Percentiles rank a stretch among this genome's conserved stretches.
phyloP scores from a whole-genome alignment of 2,329 filamentous ascomycete genomes.

The Botrytis elliptica region DNA sequence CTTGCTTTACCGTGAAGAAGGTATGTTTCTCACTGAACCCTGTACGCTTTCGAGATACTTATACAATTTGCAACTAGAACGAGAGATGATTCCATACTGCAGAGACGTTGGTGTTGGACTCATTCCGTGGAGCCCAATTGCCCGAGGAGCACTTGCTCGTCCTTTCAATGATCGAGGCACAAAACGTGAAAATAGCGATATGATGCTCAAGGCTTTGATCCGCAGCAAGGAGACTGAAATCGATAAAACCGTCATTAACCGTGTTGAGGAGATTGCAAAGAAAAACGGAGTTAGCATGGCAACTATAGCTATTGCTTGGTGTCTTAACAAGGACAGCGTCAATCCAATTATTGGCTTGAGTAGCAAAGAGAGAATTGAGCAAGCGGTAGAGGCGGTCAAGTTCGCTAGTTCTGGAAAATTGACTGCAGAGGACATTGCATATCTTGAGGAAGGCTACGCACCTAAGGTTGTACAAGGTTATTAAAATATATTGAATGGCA shows the following conservation, averaged over 20 bases:
- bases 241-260: constrained; percentile 36
- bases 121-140: constrained; percentile 44
- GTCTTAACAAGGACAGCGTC: constrained; percentile 46
- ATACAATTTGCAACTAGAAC: constrained; percentile 35
- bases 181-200: constrained; percentile 31
- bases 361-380: constrained; percentile 53
- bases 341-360: constrained; percentile 56
- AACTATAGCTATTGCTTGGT: constrained; percentile 59
- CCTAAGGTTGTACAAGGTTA: constrained; percentile 38
- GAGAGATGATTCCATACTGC: constrained; percentile 42
- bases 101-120: constrained; percentile 39
- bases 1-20: constrained; percentile 59
- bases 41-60: constrained; percentile 2
- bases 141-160: constrained; percentile 40
- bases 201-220: constrained; percentile 25
- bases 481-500: constrained; percentile 22
- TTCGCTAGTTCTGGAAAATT: constrained; percentile 46
- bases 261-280: constrained; percentile 56
- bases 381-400: constrained; percentile 47
- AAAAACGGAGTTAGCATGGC: constrained; percentile 59
- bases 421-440: constrained; percentile 52
- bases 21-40: constrained; percentile 36
- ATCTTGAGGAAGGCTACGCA: constrained; percentile 54
- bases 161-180: constrained; percentile 31
- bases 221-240: constrained; percentile 33